Evolutionary conservation across 768 basidiomycete genomes (phyloP), one percentile per base, ranked within the genome.

Genomic region (Exsudoporus frostii): DNA sequence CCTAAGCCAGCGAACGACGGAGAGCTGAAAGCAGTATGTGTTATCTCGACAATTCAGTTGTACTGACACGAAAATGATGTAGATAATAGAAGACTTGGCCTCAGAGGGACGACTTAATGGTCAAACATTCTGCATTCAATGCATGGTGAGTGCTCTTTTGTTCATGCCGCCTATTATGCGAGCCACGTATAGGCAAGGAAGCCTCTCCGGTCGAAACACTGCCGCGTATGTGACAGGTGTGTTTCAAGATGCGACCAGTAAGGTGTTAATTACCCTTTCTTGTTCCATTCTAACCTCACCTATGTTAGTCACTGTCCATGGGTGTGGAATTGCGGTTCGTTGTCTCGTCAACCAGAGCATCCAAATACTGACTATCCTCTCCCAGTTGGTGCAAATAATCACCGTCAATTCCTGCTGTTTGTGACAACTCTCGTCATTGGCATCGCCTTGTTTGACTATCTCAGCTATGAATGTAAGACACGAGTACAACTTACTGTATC

Each of bases 291-390:
- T 59, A n/a, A 65, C 25, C 32, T 44, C 2, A 19, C 27, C 13
- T 42, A 27, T 42, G 39, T 27, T 43, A 96, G 94, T 63, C 95
- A 99, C 63, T 98, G 97, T 61, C 97, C 96, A 2, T 99, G 97
- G 97, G 86, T 98, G 15, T 99, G 95, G 95, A 98, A 98, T 71
- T 98, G 96, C 68, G 85, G 92, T 92, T 66, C 25, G 88, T 71
- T 30, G 10, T 47, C 37, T 53, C 32, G 33, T 55, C 8, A n/a
- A 14, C n/a, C 24, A 17, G n/a, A 40, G 36, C 19, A 30, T 32
- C 14, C 41, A 10, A 20, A 19, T 8, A 38, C 38, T 54, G 14
- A 66, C 20, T 33, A 22, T 51, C 65, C 49, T 45, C 9, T 30
- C 15, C 24, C 52, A 92, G 93, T 98, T 47, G 97, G 97, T 20